Base-by-base conservation (phyloP, 805 yeast species). In the Dipodascopsis uninucleata region DNA sequence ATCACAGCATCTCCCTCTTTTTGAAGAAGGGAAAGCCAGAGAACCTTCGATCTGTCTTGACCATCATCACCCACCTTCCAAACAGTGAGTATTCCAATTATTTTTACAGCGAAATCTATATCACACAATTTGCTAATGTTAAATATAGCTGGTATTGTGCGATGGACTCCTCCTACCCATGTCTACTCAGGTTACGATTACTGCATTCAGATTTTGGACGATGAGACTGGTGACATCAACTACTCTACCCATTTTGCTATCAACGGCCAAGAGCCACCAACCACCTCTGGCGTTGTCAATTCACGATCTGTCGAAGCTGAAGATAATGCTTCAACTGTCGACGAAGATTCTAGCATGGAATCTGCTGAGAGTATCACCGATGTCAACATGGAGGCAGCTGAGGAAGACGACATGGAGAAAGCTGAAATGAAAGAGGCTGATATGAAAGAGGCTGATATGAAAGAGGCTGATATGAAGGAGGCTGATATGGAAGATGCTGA, bases 101-200 rank as follows among this genome's bases (percentile, higher is more conserved):
- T 18, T 7, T 1, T 25, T 25, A 31, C 22, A 12, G 10, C n/a
- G 10, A 10, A 6, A 25, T n/a, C 5, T 31, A 10, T 31, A 14
- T 14, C 21, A 12, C 14, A 10, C 21, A 8, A 23, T 5, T 9
- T 20, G 5, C 3, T 17, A 16, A 8, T 4, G 4, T 6, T 20
- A 23, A 24, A 39, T 31, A 6, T 14, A 50, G 59, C 59, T 39
- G 71, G 70, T 44, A 58, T 62, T 33, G 67, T 62, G 40, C 50
- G 57, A 38, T 67, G 71, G 71, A 48, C 52, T 26, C 59, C 67
- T 29, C 71, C 71, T 34, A 36, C 43, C 39, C 43, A 52, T 31
- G 28, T 66, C 25, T 22, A 47, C 33, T 42, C 60, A 28, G 70
- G 68, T 31, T 28, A 36, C 36, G 43, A 58, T 43, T 67, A 67